These are phyloP conservation scores for Dactylella cylindrospora DNA, from an alignment of 2,329 filamentous ascomycete species.

Conservation along the genomic window DNA sequence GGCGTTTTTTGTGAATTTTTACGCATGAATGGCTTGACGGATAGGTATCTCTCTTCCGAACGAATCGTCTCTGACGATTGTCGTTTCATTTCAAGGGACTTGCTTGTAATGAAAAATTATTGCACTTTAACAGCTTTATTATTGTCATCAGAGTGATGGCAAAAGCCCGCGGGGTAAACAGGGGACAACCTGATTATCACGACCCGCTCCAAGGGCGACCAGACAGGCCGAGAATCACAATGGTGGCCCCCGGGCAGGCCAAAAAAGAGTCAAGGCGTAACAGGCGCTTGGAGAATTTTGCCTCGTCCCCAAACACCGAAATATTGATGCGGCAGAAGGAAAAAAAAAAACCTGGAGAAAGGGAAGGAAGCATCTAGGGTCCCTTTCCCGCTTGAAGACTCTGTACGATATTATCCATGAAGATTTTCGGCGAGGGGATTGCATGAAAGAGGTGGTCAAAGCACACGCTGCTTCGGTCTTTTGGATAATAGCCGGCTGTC, in stretches of 20 bases:
- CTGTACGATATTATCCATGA: conserved; percentile 29
- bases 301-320: conserved; percentile 2
- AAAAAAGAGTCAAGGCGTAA: too few species aligned
- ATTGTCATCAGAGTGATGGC: too few species aligned
- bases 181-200: conserved; percentile 31
- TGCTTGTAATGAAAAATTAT: conserved; percentile 33
- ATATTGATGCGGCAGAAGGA: conserved; percentile 2
- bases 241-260: too few species aligned
- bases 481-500: conserved; percentile 43
- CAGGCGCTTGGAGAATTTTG: too few species aligned
- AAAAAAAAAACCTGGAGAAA: conserved; percentile 9
- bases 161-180: conserved; percentile 43
- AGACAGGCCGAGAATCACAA: not conserved
- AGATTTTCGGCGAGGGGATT: not conserved
- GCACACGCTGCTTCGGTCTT: conserved; percentile 35
- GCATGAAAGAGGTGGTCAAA: conserved; percentile 30
- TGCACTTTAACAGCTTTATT: too few species aligned
- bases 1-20: too few species aligned
- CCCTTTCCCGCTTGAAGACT: not conserved
- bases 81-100: conserved; percentile 43
- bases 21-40: conserved; percentile 43
- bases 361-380: not conserved
- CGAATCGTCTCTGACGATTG: conserved; percentile 42
- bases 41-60: conserved; percentile 42
- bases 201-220: conserved; percentile 22